phyloP scores from a whole-genome alignment of 2,329 filamentous ascomycete genomes.

The Coniochaeta sp. region DNA sequence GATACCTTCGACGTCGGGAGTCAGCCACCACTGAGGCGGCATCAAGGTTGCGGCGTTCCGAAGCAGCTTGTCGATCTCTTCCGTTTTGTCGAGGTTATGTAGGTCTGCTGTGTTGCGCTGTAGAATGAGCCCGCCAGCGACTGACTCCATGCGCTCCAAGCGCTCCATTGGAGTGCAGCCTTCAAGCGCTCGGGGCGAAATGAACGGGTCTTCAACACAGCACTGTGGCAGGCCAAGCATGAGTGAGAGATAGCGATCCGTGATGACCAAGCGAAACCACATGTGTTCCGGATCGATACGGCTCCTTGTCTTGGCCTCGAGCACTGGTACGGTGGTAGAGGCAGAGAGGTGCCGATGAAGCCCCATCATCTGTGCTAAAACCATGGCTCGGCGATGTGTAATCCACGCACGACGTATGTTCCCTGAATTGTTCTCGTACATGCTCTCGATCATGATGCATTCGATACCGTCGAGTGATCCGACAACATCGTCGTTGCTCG shows the following conservation, averaged over 20 bases:
- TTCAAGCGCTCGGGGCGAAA: slow-evolving; percentile 17
- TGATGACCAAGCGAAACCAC: slow-evolving; percentile 37
- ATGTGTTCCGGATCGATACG: slow-evolving; percentile 25
- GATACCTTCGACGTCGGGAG: slow-evolving; percentile 13
- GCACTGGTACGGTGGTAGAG: slow-evolving; percentile 14
- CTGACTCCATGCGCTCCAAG: slow-evolving; percentile 26
- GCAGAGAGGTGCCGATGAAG: slow-evolving; percentile 3
- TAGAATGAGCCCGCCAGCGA: slow-evolving; percentile 27
- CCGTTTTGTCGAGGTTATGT: slow-evolving; percentile 22
- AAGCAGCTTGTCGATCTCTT: slow-evolving; percentile 29
- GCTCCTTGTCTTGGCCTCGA: slow-evolving; percentile 18
- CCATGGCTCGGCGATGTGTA: slow-evolving; percentile 32
- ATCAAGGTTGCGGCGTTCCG: slow-evolving; percentile 26
- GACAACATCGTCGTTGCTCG: slow-evolving; percentile 36
- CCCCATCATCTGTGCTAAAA: slow-evolving; percentile 6
- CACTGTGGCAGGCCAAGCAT: slow-evolving; percentile 38
- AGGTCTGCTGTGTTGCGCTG: slow-evolving; percentile 13
- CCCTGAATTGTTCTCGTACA: slow-evolving; percentile 37
- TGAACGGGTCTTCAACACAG: slow-evolving; percentile 19
- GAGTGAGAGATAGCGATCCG: slow-evolving; percentile 39
- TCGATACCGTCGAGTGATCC: slow-evolving; percentile 38
- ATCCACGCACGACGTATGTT: slow-evolving; percentile 37
- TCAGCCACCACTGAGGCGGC: slow-evolving; percentile 35
- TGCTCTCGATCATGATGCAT: slow-evolving; percentile 36
- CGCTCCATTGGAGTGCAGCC: slow-evolving; percentile 20